phyloP scores from a whole-genome alignment of 306 rosid genomes.

The Calophaca sinica region DNA sequence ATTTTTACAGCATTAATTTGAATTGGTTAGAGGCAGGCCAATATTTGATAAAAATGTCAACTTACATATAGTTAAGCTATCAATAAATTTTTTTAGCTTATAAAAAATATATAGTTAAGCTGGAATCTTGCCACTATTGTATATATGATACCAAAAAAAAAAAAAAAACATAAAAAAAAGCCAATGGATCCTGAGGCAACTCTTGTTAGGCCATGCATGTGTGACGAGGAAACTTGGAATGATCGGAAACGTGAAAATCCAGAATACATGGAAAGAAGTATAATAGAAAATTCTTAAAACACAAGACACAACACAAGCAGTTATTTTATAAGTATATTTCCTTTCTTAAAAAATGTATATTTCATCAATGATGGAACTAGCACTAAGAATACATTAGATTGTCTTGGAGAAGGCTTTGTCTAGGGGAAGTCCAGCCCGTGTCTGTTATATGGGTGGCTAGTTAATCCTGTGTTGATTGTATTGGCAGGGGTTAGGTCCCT shows the following conservation, averaged over 20 bases:
- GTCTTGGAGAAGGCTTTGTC: too few relatives aligned
- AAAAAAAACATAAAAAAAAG: not conserved
- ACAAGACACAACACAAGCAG: constrained; percentile 19
- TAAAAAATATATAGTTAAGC: not conserved
- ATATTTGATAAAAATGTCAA: too few relatives aligned
- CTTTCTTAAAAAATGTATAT: not conserved
- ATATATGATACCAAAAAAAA: not conserved
- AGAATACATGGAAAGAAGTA: constrained; percentile 69
- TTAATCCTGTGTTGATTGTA: too few relatives aligned
- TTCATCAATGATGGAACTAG: constrained; percentile 55
- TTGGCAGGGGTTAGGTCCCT: too few relatives aligned
- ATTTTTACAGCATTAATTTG: too few relatives aligned
- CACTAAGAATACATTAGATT: too few relatives aligned
- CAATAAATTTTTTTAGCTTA: too few relatives aligned
- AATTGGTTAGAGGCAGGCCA: too few relatives aligned
- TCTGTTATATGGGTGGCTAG: too few relatives aligned
- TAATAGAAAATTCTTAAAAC: constrained; percentile 43
- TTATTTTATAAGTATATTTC: not conserved
- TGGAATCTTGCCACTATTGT: constrained; percentile 46
- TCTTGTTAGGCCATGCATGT: constrained; percentile 60
- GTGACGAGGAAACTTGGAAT: constrained; percentile 79
- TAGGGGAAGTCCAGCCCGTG: too few relatives aligned
- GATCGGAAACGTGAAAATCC: constrained; percentile 70
- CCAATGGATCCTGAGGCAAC: constrained; percentile 38
- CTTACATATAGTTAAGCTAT: too few relatives aligned